Evolutionary conservation across 1,284 basidiomycete species (phyloP).

Genomic region (Irpex sp.): DNA sequence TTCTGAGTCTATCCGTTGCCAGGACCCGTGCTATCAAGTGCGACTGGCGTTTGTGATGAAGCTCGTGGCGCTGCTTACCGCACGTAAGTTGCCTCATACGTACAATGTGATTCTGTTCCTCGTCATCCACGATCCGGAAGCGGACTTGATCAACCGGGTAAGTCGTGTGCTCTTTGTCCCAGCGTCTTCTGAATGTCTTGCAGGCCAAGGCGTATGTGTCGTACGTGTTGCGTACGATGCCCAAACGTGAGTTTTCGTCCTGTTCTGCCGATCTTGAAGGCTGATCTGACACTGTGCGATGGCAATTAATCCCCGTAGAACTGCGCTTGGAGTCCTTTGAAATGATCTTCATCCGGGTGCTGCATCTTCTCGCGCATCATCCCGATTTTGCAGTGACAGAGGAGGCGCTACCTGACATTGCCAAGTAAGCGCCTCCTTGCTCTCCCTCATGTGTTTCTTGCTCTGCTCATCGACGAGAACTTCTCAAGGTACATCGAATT

Average conservation of each 20-base stretch:
- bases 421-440: conserved; percentile 47
- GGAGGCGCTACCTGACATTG: conserved; percentile 67
- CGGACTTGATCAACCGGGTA: conserved; percentile 66
- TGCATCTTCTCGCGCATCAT: conserved; percentile 90
- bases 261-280: not conserved
- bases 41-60: conserved; percentile 79
- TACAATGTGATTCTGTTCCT: conserved; percentile 89
- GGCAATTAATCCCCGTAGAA: not conserved
- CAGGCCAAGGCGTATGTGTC: conserved; percentile 45
- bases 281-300: not conserved
- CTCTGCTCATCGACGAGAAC: not conserved
- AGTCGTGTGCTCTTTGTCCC: conserved; percentile 22
- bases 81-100: conserved; percentile 60
- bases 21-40: conserved; percentile 90
- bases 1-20: conserved; percentile 5
- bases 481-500: conserved; percentile 79
- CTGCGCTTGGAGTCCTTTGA: conserved; percentile 71
- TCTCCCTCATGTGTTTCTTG: not conserved
- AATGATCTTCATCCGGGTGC: conserved; percentile 77
- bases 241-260: conserved; percentile 37
- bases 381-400: conserved; percentile 77
- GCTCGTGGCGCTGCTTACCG: conserved; percentile 58
- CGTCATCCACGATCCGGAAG: conserved; percentile 89
- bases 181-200: not conserved
- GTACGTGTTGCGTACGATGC: conserved; percentile 42